Base-by-base conservation (phyloP, 1,284 basidiomycete species). In the Laetiporus sulphureus region DNA sequence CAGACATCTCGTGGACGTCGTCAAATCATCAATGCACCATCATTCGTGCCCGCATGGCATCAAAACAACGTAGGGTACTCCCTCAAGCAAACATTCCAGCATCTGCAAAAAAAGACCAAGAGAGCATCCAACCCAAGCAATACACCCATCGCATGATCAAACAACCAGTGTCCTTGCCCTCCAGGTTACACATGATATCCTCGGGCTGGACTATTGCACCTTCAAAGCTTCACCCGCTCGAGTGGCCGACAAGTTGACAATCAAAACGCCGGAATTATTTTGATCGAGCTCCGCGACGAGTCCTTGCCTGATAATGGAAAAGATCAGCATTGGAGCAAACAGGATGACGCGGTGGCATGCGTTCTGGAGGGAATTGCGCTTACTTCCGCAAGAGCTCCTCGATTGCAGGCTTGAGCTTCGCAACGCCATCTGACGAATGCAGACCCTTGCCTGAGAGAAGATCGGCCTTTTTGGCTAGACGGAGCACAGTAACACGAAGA, bases 351-450 rank as follows among this genome's bases (percentile, higher is more conserved):
- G n/a, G n/a, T n/a, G n/a, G n/a, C n/a, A n/a, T 21, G 12, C 15
- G 30, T 5, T n/a, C 32, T 18, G 22, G 24, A 35, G 16, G 19
- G 22, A 7, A 24, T 29, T 8, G 59, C 72, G 30, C 51, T 3
- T 25, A 88, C 84, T 85, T 87, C 47, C 73, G 71, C 79, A 94
- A 90, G 42, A 97, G 67, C 37, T 88, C 82, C 60, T 90, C 88
- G 36, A 99, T 86, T 3, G 93, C 94, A 15, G 95, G 95, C 59
- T 90, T 94, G 60, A 98, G 78, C 66, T 96, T 96, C 1, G 90
- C 84, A 11, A 80, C 73, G 41, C 86, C 83, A 21, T 79, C 76
- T 36, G 74, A 65, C 20, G 91, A 94, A 62, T 99, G 95, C 16
- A 94, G 68, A 11, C 94, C 94, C 63, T 91, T 53, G 22, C 56